Percentiles rank a stretch among this genome's conserved stretches.
Evolutionary conservation across 305 asterid genomes (phyloP).

Genomic region (Fraxinus platypoda): DNA sequence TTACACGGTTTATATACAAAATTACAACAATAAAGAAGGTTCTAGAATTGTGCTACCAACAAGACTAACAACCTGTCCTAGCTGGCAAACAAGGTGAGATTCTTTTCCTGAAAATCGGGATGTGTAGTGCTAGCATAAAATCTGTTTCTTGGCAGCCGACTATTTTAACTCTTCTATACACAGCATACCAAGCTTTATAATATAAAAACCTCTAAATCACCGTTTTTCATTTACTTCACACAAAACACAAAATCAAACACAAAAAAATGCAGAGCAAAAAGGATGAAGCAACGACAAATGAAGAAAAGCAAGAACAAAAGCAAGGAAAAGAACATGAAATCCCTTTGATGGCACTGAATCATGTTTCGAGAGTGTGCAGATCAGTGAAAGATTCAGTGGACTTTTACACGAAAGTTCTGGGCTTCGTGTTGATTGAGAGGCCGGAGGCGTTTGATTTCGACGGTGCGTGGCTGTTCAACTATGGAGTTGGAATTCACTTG

Average conservation of each 20-base stretch:
- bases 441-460: constrained; percentile 65
- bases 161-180: constrained; percentile 7
- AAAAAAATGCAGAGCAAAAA: constrained; percentile 15
- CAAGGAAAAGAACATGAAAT: neutral
- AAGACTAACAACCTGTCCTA: too few relatives aligned
- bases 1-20: too few relatives aligned
- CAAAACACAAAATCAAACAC: neutral
- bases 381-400: constrained; percentile 50
- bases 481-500: constrained; percentile 72
- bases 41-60: too few relatives aligned
- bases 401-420: constrained; percentile 59
- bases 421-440: constrained; percentile 55
- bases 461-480: constrained; percentile 87
- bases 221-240: neutral
- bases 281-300: neutral
- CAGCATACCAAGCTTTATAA: neutral
- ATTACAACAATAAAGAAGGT: too few relatives aligned
- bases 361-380: constrained; percentile 64
- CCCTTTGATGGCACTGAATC: constrained; percentile 70
- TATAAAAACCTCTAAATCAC: neutral
- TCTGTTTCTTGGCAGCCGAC: too few relatives aligned
- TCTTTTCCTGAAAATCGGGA: too few relatives aligned
- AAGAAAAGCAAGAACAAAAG: neutral
- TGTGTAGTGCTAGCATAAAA: too few relatives aligned
- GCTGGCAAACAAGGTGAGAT: too few relatives aligned